Base-by-base conservation (phyloP, 345 rosid genomes). In the Conringia planisiliqua region DNA sequence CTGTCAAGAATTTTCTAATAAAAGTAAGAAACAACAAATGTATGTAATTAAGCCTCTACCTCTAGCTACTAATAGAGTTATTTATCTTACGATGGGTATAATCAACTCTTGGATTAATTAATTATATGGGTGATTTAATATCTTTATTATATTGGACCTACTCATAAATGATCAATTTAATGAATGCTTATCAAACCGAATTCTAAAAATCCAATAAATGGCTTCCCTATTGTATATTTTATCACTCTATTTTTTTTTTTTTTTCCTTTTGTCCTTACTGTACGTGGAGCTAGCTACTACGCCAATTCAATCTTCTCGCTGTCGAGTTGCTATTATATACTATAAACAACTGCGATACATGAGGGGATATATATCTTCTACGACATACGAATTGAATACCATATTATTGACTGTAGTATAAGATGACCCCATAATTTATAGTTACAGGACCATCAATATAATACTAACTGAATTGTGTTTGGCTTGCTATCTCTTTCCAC, bases 61-160 rank as follows among this genome's bases (percentile, higher is more conserved):
- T 0, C 35, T 32, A 7, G 35, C 8, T 32, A 32, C 8, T 32
- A 4, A 30, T 30, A 30, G 33, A 30, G 16, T n/a, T 27, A 57
- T 32, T 10, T 27, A 69, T 36, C 10, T 26, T n/a, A 20, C 46
- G 47, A n/a, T 22, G 8, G 67, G 17, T n/a, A 71, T 7, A 18
- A 71, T 59, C 14, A 60, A 33, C 26, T 24, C 10, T 4, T 27
- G 27, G 17, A 46, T 27, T 51, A 22, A 11, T 24, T 5, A 33
- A 47, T 16, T 32, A 30, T 24, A 9, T 43, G 22, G 27, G 29
- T 54, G 30, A 12, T 56, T 46, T 10, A 16, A 44, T 44, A 57
- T 73, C 22, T 73, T 42, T 65, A 56, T 13, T 16, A 18, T 47
- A 35, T 44, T 66, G 67, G 61, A 39, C 68, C 73, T n/a, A 48